These are phyloP conservation scores for Tricholoma sp. DNA, from an alignment of 768 basidiomycete genomes.

Conservation along the genomic window DNA sequence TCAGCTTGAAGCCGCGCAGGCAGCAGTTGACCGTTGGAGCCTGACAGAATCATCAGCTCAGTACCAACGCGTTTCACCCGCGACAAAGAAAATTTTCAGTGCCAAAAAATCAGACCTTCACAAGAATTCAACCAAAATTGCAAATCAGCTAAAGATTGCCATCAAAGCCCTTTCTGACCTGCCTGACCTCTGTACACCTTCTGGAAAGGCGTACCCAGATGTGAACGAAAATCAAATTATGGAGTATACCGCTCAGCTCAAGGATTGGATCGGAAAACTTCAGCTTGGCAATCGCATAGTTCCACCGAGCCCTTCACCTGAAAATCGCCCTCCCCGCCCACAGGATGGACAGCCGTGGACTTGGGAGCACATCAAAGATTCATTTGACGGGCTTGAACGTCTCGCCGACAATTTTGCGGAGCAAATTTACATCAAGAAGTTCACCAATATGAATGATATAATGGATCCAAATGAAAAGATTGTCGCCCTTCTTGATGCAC, in stretches of 20 bases:
- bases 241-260: slow-evolving; percentile 23
- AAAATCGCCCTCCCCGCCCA: slow-evolving; percentile 1
- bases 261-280: slow-evolving; percentile 26
- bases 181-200: slow-evolving; percentile 17
- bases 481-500: neutral
- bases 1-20: slow-evolving; percentile 15
- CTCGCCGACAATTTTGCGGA: slow-evolving; percentile 3
- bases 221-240: slow-evolving; percentile 19
- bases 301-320: neutral
- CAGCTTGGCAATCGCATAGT: slow-evolving; percentile 8
- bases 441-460: slow-evolving; percentile 2
- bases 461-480: slow-evolving; percentile 1
- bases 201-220: slow-evolving; percentile 3
- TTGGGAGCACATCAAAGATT: slow-evolving; percentile 6
- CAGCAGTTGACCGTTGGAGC: slow-evolving; percentile 25
- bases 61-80: slow-evolving; percentile 22
- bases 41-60: slow-evolving; percentile 22
- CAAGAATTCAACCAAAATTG: slow-evolving; percentile 12
- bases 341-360: slow-evolving; percentile 7
- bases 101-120: slow-evolving; percentile 12
- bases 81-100: slow-evolving; percentile 23
- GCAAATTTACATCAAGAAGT: slow-evolving; percentile 3
- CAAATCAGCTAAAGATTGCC: slow-evolving; percentile 16
- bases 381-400: slow-evolving; percentile 5
- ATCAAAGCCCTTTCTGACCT: slow-evolving; percentile 20